Conservation (phyloP, 352 stramenopile genomes). For the Sclerospora graminicola region DNA sequence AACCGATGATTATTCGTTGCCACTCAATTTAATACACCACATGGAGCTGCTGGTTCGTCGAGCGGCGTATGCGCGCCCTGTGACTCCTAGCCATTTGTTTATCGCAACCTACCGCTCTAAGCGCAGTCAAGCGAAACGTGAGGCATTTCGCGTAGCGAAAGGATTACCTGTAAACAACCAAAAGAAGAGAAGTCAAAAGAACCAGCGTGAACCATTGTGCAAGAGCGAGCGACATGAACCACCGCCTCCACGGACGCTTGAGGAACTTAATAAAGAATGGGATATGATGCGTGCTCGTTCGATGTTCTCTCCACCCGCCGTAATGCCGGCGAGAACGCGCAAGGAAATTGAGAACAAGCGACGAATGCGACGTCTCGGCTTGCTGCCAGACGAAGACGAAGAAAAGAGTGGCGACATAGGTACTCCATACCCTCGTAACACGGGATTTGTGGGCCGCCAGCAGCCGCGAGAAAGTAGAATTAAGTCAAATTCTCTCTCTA, state of each 20-base stretch:
- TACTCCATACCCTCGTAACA: constrained; percentile 15
- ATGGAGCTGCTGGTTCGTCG: constrained; percentile 37
- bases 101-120: constrained; percentile 45
- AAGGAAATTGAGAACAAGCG: constrained; percentile 50
- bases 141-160: constrained; percentile 5
- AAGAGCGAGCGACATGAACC: constrained; percentile 6
- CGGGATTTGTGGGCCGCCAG: constrained; percentile 13
- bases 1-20: constrained; percentile 6
- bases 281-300: constrained; percentile 30
- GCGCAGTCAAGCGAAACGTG: constrained; percentile 33
- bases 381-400: constrained; percentile 38
- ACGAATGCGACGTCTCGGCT: constrained; percentile 43
- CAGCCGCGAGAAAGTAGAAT: constrained; percentile 3
- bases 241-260: constrained; percentile 13
- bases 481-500: constrained; percentile 6
- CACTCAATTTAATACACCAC: constrained; percentile 8
- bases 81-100: constrained; percentile 14
- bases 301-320: constrained; percentile 19
- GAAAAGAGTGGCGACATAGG: constrained; percentile 9
- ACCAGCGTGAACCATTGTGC: constrained; percentile 1
- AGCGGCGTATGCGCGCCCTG: constrained; percentile 4
- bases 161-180: constrained; percentile 1
- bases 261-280: constrained; percentile 39
- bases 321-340: constrained; percentile 27
- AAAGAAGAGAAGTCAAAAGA: constrained; percentile 14